Percentiles rank a stretch among this genome's conserved stretches.
Conservation (phyloP, 768 basidiomycete species). For the Kwoniella heveanensis region DNA sequence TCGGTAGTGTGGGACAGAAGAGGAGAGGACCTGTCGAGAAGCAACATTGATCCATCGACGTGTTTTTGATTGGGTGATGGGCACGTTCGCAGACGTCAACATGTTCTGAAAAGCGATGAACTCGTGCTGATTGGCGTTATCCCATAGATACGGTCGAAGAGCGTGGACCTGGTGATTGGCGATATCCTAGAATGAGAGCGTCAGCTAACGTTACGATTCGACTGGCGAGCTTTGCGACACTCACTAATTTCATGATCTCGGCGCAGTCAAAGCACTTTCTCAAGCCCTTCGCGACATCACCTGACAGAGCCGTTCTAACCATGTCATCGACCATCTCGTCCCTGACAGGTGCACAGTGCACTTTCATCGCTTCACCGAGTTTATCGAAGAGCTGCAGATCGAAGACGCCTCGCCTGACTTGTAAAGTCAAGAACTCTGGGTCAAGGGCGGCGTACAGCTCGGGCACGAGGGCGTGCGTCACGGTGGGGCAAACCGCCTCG, state of each 20-base stretch:
- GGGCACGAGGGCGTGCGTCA: constrained; percentile 64
- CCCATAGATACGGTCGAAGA: constrained; percentile 84
- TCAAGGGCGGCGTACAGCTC: constrained; percentile 78
- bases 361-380: constrained; percentile 79
- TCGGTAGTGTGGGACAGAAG: constrained; percentile 19
- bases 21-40: constrained; percentile 24
- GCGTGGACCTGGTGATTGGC: constrained; percentile 94
- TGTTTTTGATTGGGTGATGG: constrained; percentile 57
- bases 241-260: constrained; percentile 91
- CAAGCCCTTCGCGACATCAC: constrained; percentile 72
- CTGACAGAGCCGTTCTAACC: constrained; percentile 69
- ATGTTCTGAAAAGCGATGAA: constrained; percentile 70
- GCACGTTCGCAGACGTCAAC: constrained; percentile 35
- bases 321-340: constrained; percentile 80
- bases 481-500: constrained; percentile 62
- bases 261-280: constrained; percentile 84
- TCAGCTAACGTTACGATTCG: constrained; percentile 11
- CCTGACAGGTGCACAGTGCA: constrained; percentile 91
- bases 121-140: constrained; percentile 77
- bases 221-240: constrained; percentile 54
- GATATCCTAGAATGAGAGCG: constrained; percentile 68
- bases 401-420: constrained; percentile 73
- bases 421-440: constrained; percentile 77
- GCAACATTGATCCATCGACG: constrained; percentile 69
- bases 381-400: constrained; percentile 77